These are phyloP conservation scores for Sporothrix mexicana DNA, from an alignment of 2,329 filamentous ascomycete genomes.

Conservation along the genomic window DNA sequence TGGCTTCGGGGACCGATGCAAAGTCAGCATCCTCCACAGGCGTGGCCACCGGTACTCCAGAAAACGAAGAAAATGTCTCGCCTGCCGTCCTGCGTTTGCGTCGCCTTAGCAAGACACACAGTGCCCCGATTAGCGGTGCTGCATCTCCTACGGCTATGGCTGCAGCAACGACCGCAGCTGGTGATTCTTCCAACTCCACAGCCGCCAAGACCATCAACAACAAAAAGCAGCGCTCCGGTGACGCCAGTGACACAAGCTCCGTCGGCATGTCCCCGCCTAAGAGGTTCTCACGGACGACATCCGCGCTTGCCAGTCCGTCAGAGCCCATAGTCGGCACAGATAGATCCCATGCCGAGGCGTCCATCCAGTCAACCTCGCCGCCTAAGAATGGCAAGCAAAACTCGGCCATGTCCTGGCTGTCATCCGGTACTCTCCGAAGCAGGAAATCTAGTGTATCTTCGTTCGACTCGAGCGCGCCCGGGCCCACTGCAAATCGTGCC, in stretches of 20 bases:
- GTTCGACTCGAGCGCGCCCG: constrained; percentile 2
- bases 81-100: constrained; percentile 48
- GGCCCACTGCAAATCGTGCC: not conserved
- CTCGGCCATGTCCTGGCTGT: constrained; percentile 70
- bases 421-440: constrained; percentile 58
- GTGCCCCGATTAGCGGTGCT: constrained; percentile 48
- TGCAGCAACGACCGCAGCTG: constrained; percentile 38
- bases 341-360: constrained; percentile 68
- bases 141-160: constrained; percentile 54
- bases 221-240: constrained; percentile 53
- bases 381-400: constrained; percentile 63
- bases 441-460: constrained; percentile 47
- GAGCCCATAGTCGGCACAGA: constrained; percentile 72
- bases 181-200: not conserved
- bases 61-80: constrained; percentile 46
- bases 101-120: constrained; percentile 63
- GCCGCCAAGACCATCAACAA: not conserved
- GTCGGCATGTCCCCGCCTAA: constrained; percentile 48
- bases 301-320: constrained; percentile 63
- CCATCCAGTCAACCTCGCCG: constrained; percentile 61
- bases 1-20: not conserved
- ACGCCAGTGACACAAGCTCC: not conserved
- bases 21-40: not conserved
- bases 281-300: constrained; percentile 63
- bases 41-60: constrained; percentile 46